Percentiles rank a stretch among this genome's conserved stretches.
Conservation (phyloP, 352 stramenopile species). For the Pythium myriotylum region DNA sequence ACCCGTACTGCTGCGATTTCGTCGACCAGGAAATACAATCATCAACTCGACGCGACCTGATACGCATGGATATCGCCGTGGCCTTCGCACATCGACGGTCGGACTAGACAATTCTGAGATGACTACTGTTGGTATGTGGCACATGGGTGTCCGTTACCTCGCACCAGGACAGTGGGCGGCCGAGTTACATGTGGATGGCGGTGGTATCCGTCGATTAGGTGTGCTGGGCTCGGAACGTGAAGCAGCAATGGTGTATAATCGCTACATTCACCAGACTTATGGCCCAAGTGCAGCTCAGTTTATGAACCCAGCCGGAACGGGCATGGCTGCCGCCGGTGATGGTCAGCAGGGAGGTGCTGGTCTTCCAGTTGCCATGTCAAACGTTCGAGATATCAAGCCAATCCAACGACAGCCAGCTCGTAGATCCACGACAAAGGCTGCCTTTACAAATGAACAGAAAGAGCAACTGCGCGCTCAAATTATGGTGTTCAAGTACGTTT, state of each 20-base stretch:
- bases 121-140: slow-evolving; percentile 80
- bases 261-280: slow-evolving; percentile 86
- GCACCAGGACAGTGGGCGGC: slow-evolving; percentile 76
- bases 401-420: slow-evolving; percentile 40
- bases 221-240: slow-evolving; percentile 72
- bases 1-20: slow-evolving; percentile 82
- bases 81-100: slow-evolving; percentile 59
- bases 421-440: slow-evolving; percentile 52
- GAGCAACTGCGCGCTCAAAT: slow-evolving; percentile 89
- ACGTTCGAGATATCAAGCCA: slow-evolving; percentile 58
- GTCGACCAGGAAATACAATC: slow-evolving; percentile 39
- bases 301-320: slow-evolving; percentile 79
- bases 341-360: slow-evolving; percentile 16
- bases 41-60: slow-evolving; percentile 32
- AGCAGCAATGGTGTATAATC: slow-evolving; percentile 84
- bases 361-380: slow-evolving; percentile 54
- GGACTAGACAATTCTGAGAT: slow-evolving; percentile 76
- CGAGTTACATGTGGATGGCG: slow-evolving; percentile 82
- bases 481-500: slow-evolving; percentile 92
- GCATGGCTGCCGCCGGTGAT: slow-evolving; percentile 14
- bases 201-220: slow-evolving; percentile 78
- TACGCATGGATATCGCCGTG: slow-evolving; percentile 56
- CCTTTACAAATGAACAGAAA: slow-evolving; percentile 84
- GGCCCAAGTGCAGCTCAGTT: slow-evolving; percentile 77
- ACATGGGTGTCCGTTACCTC: slow-evolving; percentile 84